Evolutionary conservation across 2,329 filamentous ascomycete species (phyloP).

Genomic region (Fusarium zealandicum): DNA sequence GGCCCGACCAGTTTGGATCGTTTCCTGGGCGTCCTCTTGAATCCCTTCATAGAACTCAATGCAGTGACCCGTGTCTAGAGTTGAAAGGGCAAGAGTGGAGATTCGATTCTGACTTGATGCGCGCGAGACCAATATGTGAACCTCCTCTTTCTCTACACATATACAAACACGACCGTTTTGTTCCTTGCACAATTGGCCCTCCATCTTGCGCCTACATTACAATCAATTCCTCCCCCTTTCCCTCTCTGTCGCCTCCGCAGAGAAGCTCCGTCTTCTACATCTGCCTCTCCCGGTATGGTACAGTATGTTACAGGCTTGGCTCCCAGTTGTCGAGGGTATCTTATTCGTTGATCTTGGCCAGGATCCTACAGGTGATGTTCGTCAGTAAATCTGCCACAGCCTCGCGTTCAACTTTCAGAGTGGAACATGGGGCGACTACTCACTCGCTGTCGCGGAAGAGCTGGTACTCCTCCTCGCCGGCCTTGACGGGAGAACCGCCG

Average conservation of each 20-base stretch:
- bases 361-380: conserved; percentile 66
- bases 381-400: conserved; percentile 20
- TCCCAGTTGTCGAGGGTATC: conserved; percentile 37
- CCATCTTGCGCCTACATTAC: conserved; percentile 34
- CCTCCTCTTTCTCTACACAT: conserved; percentile 15
- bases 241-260: conserved; percentile 14
- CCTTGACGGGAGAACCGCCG: conserved; percentile 93
- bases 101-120: conserved; percentile 40
- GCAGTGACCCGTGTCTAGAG: not conserved
- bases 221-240: conserved; percentile 28
- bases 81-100: conserved; percentile 43
- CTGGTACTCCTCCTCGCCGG: conserved; percentile 94
- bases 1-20: too few species aligned
- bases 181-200: conserved; percentile 25
- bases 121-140: conserved; percentile 34
- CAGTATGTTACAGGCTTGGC: conserved; percentile 47
- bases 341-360: conserved; percentile 99
- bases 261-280: conserved; percentile 25
- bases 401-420: not conserved
- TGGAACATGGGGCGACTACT: conserved; percentile 54
- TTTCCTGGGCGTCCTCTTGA: too few species aligned
- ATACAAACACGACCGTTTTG: conserved; percentile 18
- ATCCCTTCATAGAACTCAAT: not conserved
- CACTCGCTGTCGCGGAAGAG: conserved; percentile 99
- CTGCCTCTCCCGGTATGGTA: conserved; percentile 43